phyloP scores from a whole-genome alignment of 2,329 filamentous ascomycete genomes.

The Aspergillus aculeatus region DNA sequence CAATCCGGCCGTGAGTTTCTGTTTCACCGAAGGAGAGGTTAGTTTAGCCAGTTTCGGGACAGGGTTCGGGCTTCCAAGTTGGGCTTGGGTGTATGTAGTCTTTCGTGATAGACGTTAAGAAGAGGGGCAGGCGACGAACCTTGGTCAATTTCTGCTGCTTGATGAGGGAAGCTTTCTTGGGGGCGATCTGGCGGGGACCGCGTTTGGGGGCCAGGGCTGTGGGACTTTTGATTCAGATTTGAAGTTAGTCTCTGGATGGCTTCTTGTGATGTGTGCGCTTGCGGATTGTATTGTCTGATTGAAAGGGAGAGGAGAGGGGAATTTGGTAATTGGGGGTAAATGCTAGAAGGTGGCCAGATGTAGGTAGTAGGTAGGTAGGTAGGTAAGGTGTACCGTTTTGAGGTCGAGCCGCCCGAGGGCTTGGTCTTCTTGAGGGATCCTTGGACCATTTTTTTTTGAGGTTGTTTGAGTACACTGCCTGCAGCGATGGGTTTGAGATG shows the following conservation, averaged over 20 bases:
- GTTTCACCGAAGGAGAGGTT: neutral
- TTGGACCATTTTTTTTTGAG: constrained; percentile 18
- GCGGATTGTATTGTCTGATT: neutral
- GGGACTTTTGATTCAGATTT: constrained; percentile 15
- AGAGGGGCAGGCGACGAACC: constrained; percentile 35
- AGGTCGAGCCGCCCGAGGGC: constrained; percentile 25
- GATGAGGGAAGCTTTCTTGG: constrained; percentile 62
- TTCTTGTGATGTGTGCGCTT: too few species aligned
- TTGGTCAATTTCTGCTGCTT: constrained; percentile 63
- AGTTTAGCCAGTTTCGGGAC: neutral
- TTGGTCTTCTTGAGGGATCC: constrained; percentile 46
- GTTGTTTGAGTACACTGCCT: constrained; percentile 7
- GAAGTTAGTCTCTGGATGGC: neutral
- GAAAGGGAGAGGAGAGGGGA: neutral
- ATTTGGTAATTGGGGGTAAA: too few species aligned
- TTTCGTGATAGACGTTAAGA: too few species aligned
- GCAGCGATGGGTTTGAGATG: constrained; percentile 8
- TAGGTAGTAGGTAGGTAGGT: too few species aligned
- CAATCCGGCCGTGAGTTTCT: constrained; percentile 63
- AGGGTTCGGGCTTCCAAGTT: too few species aligned
- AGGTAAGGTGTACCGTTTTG: constrained; percentile 38
- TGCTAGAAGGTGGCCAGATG: too few species aligned
- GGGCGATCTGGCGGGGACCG: constrained; percentile 63
- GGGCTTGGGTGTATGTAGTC: too few species aligned
- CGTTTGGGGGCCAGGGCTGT: constrained; percentile 52